phyloP scores from a whole-genome alignment of 192 early-diverging fungal genomes.

The Ambispora gerdemannii region DNA sequence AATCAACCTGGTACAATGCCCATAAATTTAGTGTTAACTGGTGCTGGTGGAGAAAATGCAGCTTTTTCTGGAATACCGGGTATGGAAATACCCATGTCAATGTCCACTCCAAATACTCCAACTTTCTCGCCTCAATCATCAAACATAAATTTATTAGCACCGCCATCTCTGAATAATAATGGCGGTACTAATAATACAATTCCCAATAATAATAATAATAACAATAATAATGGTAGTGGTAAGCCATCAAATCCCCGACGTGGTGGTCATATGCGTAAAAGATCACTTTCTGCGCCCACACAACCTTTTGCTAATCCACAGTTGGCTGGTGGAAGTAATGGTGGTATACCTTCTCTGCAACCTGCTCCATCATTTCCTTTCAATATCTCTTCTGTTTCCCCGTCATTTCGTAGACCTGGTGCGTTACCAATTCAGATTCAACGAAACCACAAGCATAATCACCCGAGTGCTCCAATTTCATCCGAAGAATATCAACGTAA shows the following conservation, averaged over 20 bases:
- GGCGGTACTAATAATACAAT: no score
- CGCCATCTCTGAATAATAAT: background rate
- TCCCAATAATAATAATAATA: background rate
- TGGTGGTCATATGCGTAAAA: constrained; percentile 29
- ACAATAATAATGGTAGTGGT: background rate
- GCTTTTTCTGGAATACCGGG: background rate
- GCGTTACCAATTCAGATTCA: constrained; percentile 31
- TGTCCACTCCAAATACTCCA: constrained; percentile 18
- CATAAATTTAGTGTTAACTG: background rate
- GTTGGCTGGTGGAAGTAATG: background rate
- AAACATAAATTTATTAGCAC: background rate
- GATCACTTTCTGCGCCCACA: constrained; percentile 28
- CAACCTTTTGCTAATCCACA: constrained; percentile 1
- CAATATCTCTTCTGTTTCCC: background rate
- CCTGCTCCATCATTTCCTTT: constrained; percentile 13
- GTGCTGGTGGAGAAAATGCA: background rate
- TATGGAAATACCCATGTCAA: background rate
- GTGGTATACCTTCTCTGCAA: constrained; percentile 15
- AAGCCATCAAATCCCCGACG: background rate
- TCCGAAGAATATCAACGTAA: constrained; percentile 50
- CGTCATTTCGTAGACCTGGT: constrained; percentile 15
- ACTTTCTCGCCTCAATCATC: constrained; percentile 12
- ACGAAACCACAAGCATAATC: constrained; percentile 26
- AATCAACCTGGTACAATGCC: background rate
- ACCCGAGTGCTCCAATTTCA: constrained; percentile 15